These are phyloP conservation scores for Onygenales sp. DNA, from an alignment of 2,329 filamentous ascomycete genomes.

Conservation along the genomic window DNA sequence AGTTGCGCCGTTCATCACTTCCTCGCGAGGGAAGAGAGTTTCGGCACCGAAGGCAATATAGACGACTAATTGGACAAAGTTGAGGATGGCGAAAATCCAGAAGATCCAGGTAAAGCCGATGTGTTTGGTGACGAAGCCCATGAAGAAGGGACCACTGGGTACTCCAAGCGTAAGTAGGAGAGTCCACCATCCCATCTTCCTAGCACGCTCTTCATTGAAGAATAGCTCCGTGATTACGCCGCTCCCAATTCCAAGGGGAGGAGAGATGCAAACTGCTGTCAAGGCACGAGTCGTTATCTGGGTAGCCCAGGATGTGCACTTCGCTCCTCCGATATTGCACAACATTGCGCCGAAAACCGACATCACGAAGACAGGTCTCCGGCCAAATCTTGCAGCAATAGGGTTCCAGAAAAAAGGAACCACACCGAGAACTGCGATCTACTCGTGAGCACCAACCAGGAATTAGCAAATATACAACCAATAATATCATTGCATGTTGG, in stretches of 20 bases:
- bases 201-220: slow-evolving; percentile 45
- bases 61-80: slow-evolving; percentile 46
- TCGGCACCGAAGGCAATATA: slow-evolving; percentile 49
- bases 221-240: slow-evolving; percentile 50
- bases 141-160: slow-evolving; percentile 28
- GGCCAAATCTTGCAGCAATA: slow-evolving; percentile 44
- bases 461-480: too few relatives aligned
- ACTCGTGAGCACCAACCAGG: not conserved
- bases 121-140: slow-evolving; percentile 39
- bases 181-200: slow-evolving; percentile 52
- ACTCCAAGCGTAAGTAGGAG: slow-evolving; percentile 42
- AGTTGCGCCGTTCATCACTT: slow-evolving; percentile 10
- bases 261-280: slow-evolving; percentile 47
- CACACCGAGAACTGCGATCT: slow-evolving; percentile 43
- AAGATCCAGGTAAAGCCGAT: slow-evolving; percentile 51
- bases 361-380: slow-evolving; percentile 45
- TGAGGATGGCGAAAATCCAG: slow-evolving; percentile 49
- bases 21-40: slow-evolving; percentile 37
- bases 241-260: slow-evolving; percentile 46
- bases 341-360: slow-evolving; percentile 39
- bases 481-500: too few relatives aligned
- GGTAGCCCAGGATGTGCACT: slow-evolving; percentile 38
- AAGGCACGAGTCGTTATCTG: slow-evolving; percentile 46
- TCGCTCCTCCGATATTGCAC: slow-evolving; percentile 46
- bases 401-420: slow-evolving; percentile 50